Base-by-base conservation (phyloP, 331 rosid species). In the Quercus lobata region DNA sequence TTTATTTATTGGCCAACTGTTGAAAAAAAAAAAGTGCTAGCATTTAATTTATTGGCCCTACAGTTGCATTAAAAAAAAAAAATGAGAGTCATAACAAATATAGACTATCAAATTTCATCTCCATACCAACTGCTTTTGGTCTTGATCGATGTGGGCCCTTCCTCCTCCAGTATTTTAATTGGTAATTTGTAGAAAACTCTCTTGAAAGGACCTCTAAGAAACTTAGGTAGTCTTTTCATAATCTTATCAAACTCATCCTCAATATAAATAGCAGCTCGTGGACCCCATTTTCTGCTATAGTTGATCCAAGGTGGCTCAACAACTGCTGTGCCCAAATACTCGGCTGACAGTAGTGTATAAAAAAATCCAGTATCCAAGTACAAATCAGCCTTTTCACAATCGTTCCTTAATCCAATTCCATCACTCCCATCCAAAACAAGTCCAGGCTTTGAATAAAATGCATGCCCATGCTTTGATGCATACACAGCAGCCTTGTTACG, bases 61-160 rank as follows among this genome's bases (percentile, higher is more conserved):
- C 46, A 37, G 46, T 37, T 7, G 46, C 46, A 37, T 37, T 7
- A 27, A 27, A 2, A 37, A 2, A 2, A 37, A 12, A 46, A 46
- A 9, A 3, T 7, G 16, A 46, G 2, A 46, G 16, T 46, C 4
- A n/a, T n/a, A 57, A 21, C 17, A 21, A 7, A 57, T 66, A 1
- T 6, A 2, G 6, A 22, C 58, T 9, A 46, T 79, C 57, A 86
- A 17, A 34, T 69, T 86, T 94, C 97, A 78, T 92, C 97, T 1
- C 90, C 93, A 32, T 1, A 65, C 98, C 97, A 94, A 16, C 29
- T 90, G 35, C 15, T 34, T 78, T 92, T 92, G 66, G 69, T 37
- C 84, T 91, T 94, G 8, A 97, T 97, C 24, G 97, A 97, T 0
- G 92, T 87, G 6, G 98, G 97, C 15, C 98, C 97, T 60, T 92